phyloP scores from a whole-genome alignment of 108 stramenopile genomes.

The Pseudonitzschia pungens region DNA sequence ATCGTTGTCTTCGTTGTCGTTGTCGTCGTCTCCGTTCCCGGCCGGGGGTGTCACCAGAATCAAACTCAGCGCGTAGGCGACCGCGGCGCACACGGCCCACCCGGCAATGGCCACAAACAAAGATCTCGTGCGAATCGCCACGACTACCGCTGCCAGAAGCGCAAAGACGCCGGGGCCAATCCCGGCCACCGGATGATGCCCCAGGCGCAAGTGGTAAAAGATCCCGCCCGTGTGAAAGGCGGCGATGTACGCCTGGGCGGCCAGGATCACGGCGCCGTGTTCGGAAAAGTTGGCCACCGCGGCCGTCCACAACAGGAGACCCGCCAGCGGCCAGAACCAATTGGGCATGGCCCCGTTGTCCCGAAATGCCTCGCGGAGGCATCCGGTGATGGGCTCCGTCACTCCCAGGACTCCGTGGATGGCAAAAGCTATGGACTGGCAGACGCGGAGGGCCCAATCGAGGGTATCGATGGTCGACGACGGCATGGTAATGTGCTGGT shows the following conservation, averaged over 20 bases:
- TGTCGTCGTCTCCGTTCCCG: neutral
- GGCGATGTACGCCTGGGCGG: conserved; percentile 12
- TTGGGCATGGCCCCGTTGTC: conserved; percentile 12
- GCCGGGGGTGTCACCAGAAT: neutral
- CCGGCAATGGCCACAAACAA: neutral
- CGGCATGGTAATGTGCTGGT: neutral
- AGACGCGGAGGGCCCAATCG: conserved; percentile 22
- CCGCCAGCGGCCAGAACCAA: conserved; percentile 18
- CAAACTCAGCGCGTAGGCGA: neutral
- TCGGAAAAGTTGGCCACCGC: neutral
- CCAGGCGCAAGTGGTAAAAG: conserved; percentile 9
- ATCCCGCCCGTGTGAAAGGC: conserved; percentile 15
- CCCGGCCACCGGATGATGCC: neutral
- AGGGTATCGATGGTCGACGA: neutral
- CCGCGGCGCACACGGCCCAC: neutral
- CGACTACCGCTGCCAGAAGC: neutral
- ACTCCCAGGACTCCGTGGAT: conserved; percentile 22
- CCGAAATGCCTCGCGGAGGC: neutral
- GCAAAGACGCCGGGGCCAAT: conserved; percentile 6
- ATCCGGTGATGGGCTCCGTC: conserved; percentile 28
- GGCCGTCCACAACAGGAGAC: conserved; percentile 4
- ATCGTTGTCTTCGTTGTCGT: neutral
- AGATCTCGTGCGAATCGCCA: neutral
- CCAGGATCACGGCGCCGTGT: conserved; percentile 7
- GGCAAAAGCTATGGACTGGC: conserved; percentile 25